phyloP scores from a whole-genome alignment of 1,139 yeast genomes.

The Yamadazyma diddensiae region DNA sequence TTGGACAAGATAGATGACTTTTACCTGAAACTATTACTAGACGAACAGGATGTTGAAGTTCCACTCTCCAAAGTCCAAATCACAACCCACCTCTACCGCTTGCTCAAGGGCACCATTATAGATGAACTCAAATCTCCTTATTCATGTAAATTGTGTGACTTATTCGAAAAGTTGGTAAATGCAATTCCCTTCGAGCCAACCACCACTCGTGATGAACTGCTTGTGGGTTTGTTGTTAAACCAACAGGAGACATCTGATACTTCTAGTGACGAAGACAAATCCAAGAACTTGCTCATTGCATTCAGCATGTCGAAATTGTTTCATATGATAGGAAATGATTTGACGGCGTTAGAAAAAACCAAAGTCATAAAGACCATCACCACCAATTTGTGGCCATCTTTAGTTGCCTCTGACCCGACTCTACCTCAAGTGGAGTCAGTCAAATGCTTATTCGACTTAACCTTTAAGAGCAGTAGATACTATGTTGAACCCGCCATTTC shows the following conservation, averaged over 20 bases:
- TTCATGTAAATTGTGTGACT: constrained; percentile 30
- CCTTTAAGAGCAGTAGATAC: constrained; percentile 30
- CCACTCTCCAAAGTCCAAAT: constrained; percentile 49
- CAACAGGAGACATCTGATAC: constrained; percentile 14
- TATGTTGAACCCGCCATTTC: constrained; percentile 62
- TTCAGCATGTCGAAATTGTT: constrained; percentile 50
- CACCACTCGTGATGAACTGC: constrained; percentile 12
- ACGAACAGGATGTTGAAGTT: constrained; percentile 18
- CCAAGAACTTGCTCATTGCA: constrained; percentile 24
- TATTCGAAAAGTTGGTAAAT: constrained; percentile 39
- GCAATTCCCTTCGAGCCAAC: constrained; percentile 20
- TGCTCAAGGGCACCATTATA: constrained; percentile 33
- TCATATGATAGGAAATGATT: constrained; percentile 27
- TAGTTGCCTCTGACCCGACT: constrained; percentile 43
- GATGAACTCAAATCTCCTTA: constrained; percentile 17
- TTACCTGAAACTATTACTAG: constrained; percentile 1
- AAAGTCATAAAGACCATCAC: constrained; percentile 23
- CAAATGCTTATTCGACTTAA: constrained; percentile 46
- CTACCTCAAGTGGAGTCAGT: constrained; percentile 63
- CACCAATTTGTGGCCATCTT: constrained; percentile 45
- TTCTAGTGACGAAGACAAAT: constrained; percentile 12
- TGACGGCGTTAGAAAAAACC: constrained; percentile 25
- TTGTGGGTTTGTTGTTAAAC: constrained; percentile 30
- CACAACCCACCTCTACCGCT: constrained; percentile 36
- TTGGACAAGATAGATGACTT: constrained; percentile 1